Conservation (phyloP, 805 yeast species). For the Metschnikowia reukaufii region DNA sequence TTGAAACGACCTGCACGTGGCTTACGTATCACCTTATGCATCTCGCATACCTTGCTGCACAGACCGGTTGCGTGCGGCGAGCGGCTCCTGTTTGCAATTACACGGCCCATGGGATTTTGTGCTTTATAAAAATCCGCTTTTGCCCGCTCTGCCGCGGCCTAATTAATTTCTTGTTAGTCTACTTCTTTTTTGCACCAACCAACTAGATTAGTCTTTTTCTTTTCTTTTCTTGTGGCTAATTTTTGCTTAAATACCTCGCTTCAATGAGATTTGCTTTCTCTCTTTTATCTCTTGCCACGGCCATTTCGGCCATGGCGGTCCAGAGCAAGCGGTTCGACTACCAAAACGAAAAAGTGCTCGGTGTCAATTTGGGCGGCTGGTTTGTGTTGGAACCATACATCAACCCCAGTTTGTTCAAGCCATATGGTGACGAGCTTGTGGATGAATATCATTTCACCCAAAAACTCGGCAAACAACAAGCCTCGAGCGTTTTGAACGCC, state of each 20-base stretch:
- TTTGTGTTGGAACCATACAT: slow-evolving; percentile 83
- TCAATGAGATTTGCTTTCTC: slow-evolving; percentile 12
- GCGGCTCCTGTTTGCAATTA: slow-evolving; percentile 7
- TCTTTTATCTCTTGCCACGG: slow-evolving; percentile 13
- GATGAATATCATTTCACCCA: slow-evolving; percentile 78
- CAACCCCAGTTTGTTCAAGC: slow-evolving; percentile 71
- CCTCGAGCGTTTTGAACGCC: slow-evolving; percentile 44
- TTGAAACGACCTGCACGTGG: slow-evolving; percentile 3
- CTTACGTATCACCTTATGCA: background rate
- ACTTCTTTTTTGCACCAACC: background rate
- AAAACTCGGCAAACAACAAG: slow-evolving; percentile 59
- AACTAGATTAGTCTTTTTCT: background rate
- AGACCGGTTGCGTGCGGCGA: background rate
- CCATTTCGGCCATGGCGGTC: slow-evolving; percentile 12
- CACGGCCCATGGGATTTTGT: slow-evolving; percentile 5
- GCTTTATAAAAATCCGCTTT: background rate
- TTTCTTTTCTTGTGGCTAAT: background rate
- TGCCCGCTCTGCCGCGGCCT: background rate
- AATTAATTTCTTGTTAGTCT: background rate
- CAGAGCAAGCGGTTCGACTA: slow-evolving; percentile 32
- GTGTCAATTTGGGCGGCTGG: slow-evolving; percentile 92
- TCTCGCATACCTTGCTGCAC: background rate
- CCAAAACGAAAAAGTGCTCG: slow-evolving; percentile 45
- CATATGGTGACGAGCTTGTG: slow-evolving; percentile 50
- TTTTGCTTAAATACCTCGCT: background rate